Base-by-base conservation (phyloP, 1,284 basidiomycete species). In the Heterobasidion annosum region DNA sequence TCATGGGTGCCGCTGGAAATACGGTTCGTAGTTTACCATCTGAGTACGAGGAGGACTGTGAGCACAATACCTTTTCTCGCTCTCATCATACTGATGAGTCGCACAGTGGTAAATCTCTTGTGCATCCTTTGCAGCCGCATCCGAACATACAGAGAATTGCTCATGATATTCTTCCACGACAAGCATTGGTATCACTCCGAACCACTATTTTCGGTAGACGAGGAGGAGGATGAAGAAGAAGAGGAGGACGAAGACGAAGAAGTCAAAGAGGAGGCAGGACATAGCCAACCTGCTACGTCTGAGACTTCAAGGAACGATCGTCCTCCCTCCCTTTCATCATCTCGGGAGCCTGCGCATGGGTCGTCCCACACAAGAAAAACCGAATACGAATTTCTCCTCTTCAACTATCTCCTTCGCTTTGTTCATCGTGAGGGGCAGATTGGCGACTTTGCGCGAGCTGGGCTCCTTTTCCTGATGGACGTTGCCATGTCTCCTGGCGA, bases 121-220 rank as follows among this genome's bases (percentile, higher is more conserved):
- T 95, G 93, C 70, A 91, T 92, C 60, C 69, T 97, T 34, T 94
- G 92, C 75, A 93, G 90, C 62, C 82, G 92, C 47, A 94, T 96
- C 66, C 80, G 88, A 54, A 91, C 90, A 48, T 90, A 91, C 67
- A 85, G 92, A 4, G 91, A 95, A 62, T 74, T 98, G 1, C 81
- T 98, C 43, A 89, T 96, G 78, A 95, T 98, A 59, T 97, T 97
- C 73, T 94, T 97, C 67, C 91, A 95, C 64, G 93, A 96, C 66
- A 94, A 91, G 63, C 84, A 87, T 59, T 88, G 85, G 85, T 88
- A 84, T 65, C 77, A 74, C 34, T 85, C 83, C 13, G 85, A 86
- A 61, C 80, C 83, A 19, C 69, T 83, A 54, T 87, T 82, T 59
- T 70, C 79, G 44, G 81, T 86, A 5, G 81, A 85, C 58, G 85